Evolutionary conservation across 2,329 filamentous ascomycete species (phyloP), one percentile per base, ranked within the genome.

Genomic region (Nemania diffusa): DNA sequence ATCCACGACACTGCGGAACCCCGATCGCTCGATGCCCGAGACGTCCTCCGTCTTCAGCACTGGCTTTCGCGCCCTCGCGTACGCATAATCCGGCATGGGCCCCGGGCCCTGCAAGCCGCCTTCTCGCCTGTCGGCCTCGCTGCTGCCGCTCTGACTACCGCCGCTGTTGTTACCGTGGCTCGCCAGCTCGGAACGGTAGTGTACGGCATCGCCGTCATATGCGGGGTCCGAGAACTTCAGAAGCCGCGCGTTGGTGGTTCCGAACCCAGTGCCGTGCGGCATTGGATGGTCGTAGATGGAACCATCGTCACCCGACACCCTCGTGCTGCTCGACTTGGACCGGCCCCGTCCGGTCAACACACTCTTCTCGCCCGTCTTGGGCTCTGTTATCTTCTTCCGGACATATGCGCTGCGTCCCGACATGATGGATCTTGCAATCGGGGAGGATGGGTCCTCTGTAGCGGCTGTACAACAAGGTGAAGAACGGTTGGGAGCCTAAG

Each of bases 331-430:
- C 22, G 75, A 82, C 62, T 79, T 78, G 20, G 79, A 76, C 8
- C 81, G 78, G 37, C 73, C 73, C 57, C 78, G 75, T 17, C 69
- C 65, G 2, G 68, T 61, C 8, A n/a, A n/a, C 5, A 42, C 15
- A 8, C 58, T 65, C 34, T 76, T 76, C 20, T 80, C 80, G 40
- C 73, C 77, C 2, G 75, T 69, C 60, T 81, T 83, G 27, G 81
- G 79, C 64, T 87, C 83, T 0, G 83, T 85, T 70, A 85, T 86
- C 79, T 87, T 87, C 75, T 87, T 87, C 73, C 86, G 84, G 74
- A 87, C 86, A 71, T 86, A 82, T 34, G 86, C 86, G 76, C 86
- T 88, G 62, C 86, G 81, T 67, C 85, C 86, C 6, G 86, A 88
- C 86, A 88, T 88, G 68, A 62, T 66, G n/a, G 24, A 22, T 20